phyloP scores from a whole-genome alignment of 164 flowering plant species.

The Chimonanthus salicifolius region DNA sequence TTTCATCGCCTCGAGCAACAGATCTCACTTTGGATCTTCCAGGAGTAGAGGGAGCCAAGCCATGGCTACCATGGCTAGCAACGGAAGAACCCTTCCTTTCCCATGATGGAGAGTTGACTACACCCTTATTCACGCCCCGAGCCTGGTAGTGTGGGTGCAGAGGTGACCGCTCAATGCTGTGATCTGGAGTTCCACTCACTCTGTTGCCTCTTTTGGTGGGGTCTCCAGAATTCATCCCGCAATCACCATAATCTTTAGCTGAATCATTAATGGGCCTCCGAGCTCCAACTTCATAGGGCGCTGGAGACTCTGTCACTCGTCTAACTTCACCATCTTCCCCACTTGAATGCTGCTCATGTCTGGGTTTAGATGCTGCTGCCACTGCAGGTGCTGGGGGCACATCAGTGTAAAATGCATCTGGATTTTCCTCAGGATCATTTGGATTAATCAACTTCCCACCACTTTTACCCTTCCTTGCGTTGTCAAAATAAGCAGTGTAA shows the following conservation, averaged over 20 bases:
- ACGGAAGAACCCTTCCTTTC: conserved; percentile 39
- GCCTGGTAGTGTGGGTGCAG: conserved; percentile 32
- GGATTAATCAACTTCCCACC: conserved; percentile 60
- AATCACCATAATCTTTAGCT: not conserved
- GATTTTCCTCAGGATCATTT: conserved; percentile 71
- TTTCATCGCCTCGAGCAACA: conserved; percentile 31
- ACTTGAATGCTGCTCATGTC: conserved; percentile 27
- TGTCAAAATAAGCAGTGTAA: conserved; percentile 79
- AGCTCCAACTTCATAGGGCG: conserved; percentile 12
- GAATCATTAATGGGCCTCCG: conserved; percentile 19
- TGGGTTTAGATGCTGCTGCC: conserved; percentile 17
- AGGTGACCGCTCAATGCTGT: conserved; percentile 42
- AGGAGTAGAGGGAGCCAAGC: conserved; percentile 39
- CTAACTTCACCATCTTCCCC: conserved; percentile 39
- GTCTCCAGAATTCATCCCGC: conserved; percentile 7
- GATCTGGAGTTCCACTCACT: conserved; percentile 28
- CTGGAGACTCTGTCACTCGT: conserved; percentile 28
- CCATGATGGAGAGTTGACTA: conserved; percentile 38
- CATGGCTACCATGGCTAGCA: conserved; percentile 35
- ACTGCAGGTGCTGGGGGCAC: conserved; percentile 15
- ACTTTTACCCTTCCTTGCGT: conserved; percentile 52
- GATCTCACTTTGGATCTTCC: conserved; percentile 38
- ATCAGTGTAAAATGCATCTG: conserved; percentile 30
- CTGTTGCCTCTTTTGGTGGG: conserved; percentile 11
- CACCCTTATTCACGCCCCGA: conserved; percentile 29